Conservation (phyloP, 75 land plant genomes). For the Pinus albicaulis region DNA sequence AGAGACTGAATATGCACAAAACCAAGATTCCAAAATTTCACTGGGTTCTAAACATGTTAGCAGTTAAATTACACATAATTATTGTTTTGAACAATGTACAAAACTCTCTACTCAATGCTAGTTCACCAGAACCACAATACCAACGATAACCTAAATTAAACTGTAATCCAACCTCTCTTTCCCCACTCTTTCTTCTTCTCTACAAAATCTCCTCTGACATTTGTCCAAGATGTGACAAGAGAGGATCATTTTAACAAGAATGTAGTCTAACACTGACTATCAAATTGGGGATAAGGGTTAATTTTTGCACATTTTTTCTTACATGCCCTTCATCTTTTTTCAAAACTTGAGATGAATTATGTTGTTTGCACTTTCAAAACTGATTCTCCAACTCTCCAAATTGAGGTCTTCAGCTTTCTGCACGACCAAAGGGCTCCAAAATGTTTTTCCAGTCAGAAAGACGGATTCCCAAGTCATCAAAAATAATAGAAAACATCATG, state of each 20-base stretch:
- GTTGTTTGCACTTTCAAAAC: too few species aligned
- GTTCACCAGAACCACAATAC: not conserved
- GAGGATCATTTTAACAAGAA: not conserved
- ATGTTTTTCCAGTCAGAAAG: not conserved
- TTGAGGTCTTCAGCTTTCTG: not conserved
- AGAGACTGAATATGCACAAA: not conserved
- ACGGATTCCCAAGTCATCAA: slow-evolving; percentile 5
- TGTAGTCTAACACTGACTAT: not conserved
- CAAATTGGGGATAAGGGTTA: not conserved
- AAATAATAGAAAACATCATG: not conserved
- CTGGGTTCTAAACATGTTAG: not conserved
- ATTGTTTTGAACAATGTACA: too few species aligned
- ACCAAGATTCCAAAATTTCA: not conserved
- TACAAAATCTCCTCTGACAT: not conserved
- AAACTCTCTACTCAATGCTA: not conserved
- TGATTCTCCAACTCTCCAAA: too few species aligned
- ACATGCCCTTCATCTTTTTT: not conserved
- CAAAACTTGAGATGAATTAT: not conserved
- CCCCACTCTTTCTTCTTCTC: not conserved
- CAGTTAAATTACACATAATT: not conserved
- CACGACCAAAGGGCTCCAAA: not conserved
- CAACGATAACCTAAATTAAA: too few species aligned
- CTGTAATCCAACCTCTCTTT: not conserved
- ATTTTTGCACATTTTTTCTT: not conserved
- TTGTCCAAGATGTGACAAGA: not conserved